Base-by-base conservation (phyloP, 495 filamentous ascomycete species). In the Penicillium lagena region DNA sequence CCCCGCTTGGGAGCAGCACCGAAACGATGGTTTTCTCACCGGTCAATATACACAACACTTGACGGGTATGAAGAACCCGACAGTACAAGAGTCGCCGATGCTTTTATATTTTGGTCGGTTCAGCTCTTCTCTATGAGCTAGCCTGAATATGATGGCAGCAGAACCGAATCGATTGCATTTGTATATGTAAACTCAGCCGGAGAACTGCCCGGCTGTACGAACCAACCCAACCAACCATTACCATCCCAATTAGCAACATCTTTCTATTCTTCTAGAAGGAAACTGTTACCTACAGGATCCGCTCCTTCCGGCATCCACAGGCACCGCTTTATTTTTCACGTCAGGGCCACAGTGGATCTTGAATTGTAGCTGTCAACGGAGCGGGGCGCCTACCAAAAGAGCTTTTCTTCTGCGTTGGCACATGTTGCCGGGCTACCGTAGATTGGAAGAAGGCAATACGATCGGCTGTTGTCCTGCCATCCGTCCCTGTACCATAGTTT, bases 11-110 rank as follows among this genome's bases (percentile, higher is more conserved):
- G 58, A 45, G 51, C 52, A 41, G 13, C 12, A 22, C 22, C 12
- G 41, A 44, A 49, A 49, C 41, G 50, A 31, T 48, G 45, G 46
- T 53, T 37, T 47, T 51, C 50, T 59, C 58, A 59, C 58, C 55
- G 55, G 55, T 58, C 55, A 53, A 43, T 37, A 37, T 17, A 12
- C 35, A 45, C 27, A 10, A 34, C 22, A 6, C 4, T 22, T 22
- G 22, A 22, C 22, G 4, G 4, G 22, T 4, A 22, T 22, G 0
- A 22, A 22, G 22, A 22, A 3, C 22, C 22, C 22, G 22, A 6
- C 4, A 22, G 2, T 22, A 22, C 22, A 22, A 6, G 3, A 22
- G 22, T 22, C 22, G 4, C 4, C 22, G 22, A 22, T 4, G 22
- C 22, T 22, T 22, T 22, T 4, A 22, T 22, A 1, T 12, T 33